phyloP scores from a whole-genome alignment of 805 yeast species.

The Lipomyces orientalis region DNA sequence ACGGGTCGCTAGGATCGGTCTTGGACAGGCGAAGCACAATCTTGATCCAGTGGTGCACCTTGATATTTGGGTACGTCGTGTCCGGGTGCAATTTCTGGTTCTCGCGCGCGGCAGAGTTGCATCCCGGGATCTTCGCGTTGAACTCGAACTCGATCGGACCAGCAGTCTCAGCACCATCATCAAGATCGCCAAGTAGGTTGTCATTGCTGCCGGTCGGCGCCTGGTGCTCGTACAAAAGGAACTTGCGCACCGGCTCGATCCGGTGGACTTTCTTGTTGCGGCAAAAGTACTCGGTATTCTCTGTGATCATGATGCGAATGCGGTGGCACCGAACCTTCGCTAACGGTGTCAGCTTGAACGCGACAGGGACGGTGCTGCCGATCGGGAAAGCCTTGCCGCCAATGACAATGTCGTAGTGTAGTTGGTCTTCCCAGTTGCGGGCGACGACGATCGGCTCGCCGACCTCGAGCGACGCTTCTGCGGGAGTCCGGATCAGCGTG shows the following conservation, averaged over 20 bases:
- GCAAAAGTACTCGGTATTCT: constrained; percentile 89
- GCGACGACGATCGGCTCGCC: constrained; percentile 91
- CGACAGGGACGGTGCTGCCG: constrained; percentile 81
- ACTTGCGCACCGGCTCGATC: constrained; percentile 86
- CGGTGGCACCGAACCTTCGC: constrained; percentile 88
- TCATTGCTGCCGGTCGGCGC: constrained; percentile 52
- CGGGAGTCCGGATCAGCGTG: constrained; percentile 72
- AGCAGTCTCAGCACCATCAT: constrained; percentile 43
- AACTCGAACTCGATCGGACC: constrained; percentile 73
- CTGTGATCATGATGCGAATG: constrained; percentile 83
- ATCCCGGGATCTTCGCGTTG: constrained; percentile 76
- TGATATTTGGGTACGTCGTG: constrained; percentile 77
- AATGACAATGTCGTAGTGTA: constrained; percentile 86
- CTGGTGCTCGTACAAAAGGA: constrained; percentile 77
- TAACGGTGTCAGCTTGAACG: constrained; percentile 81
- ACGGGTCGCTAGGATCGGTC: constrained; percentile 53
- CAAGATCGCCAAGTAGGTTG: constrained; percentile 54
- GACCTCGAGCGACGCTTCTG: constrained; percentile 80
- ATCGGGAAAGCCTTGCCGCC: constrained; percentile 88
- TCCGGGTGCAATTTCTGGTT: constrained; percentile 68
- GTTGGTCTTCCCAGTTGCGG: constrained; percentile 83
- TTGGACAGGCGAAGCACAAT: constrained; percentile 80
- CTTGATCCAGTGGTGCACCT: constrained; percentile 95
- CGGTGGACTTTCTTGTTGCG: constrained; percentile 85
- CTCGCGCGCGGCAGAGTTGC: constrained; percentile 24